These are phyloP conservation scores for Microthyrium microscopicum DNA, from an alignment of 2,329 filamentous ascomycete species.

Conservation along the genomic window DNA sequence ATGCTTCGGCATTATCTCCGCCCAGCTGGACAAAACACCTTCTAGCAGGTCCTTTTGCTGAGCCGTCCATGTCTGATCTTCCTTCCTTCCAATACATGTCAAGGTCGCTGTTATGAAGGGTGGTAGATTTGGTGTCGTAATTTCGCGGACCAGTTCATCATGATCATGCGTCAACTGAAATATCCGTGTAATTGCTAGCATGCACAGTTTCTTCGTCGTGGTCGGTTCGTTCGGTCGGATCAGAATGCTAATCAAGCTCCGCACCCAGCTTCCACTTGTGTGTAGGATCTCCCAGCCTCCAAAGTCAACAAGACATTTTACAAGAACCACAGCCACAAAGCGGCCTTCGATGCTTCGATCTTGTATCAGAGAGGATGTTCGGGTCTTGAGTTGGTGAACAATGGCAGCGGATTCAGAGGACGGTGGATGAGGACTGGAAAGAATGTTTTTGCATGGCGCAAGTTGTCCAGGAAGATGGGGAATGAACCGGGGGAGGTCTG, in stretches of 20 bases:
- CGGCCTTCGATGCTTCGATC: slow-evolving; percentile 58
- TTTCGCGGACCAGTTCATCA: slow-evolving; percentile 69
- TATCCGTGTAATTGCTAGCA: slow-evolving; percentile 66
- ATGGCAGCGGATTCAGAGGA: slow-evolving; percentile 46
- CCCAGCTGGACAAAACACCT: slow-evolving; percentile 50
- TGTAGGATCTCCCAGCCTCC: slow-evolving; percentile 72
- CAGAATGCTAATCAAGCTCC: slow-evolving; percentile 56
- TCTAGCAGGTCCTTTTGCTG: slow-evolving; percentile 12
- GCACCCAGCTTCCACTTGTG: slow-evolving; percentile 54
- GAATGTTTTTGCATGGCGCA: slow-evolving; percentile 36
- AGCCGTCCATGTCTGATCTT: slow-evolving; percentile 15
- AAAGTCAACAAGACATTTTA: slow-evolving; percentile 67
- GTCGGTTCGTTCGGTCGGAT: slow-evolving; percentile 59
- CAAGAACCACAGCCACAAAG: slow-evolving; percentile 60
- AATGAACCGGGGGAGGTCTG: slow-evolving; percentile 57
- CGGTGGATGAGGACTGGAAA: slow-evolving; percentile 43
- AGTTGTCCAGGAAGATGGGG: slow-evolving; percentile 47
- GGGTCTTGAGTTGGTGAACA: slow-evolving; percentile 67
- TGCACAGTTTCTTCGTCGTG: slow-evolving; percentile 57
- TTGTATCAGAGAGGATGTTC: slow-evolving; percentile 60
- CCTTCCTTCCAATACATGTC: slow-evolving; percentile 35
- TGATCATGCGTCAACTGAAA: slow-evolving; percentile 70
- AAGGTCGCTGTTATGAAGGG: slow-evolving; percentile 58
- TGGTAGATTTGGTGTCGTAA: slow-evolving; percentile 68
- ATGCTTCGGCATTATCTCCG: slow-evolving; percentile 59